Base-by-base conservation (phyloP, 2,329 filamentous ascomycete species). In the Pseudogymnoascus sp. region DNA sequence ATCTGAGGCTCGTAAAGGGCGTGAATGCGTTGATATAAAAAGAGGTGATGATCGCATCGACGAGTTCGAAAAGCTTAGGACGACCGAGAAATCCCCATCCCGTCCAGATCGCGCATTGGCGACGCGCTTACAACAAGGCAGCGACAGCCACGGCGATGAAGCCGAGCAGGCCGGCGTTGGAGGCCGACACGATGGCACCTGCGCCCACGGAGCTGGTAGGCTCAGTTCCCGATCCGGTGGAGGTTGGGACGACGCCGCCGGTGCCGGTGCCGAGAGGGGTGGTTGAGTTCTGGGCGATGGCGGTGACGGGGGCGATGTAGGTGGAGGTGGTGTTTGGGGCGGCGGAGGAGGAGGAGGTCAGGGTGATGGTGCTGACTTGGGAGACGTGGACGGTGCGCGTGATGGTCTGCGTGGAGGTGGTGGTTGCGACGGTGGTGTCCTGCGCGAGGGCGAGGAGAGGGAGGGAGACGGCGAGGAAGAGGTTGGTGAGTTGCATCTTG, bases 361-460 rank as follows among this genome's bases (percentile, higher is more conserved):
- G 27, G 48, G 48, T 55, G 10, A 55, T 2, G 48, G 48, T 55
- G 48, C 48, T 55, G 48, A 55, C 31, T 7, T 55, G 48, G 13
- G 48, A 55, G 27, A 55, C 48, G 27, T 55, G 25, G 48, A 55
- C 29, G 48, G 48, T 55, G 48, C 48, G 48, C 12, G 48, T 55
- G 27, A 31, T 29, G 48, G 48, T 55, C 3, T 18, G 1, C n/a
- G 25, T 31, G 31, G 48, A 55, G 31, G 48, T 55, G 4, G 25
- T 69, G 48, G 48, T 55, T 29, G 25, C 48, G 48, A 35, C 25
- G 48, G 27, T 35, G 48, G 48, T 35, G 27, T 55, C 48, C 25
- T 55, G 48, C 48, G 48, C 48, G 25, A 55, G 31, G 48, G 48
- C 48, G 48, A 55, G 48, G 48, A 55, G 48, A 13, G 48, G 48